phyloP scores from a whole-genome alignment of 2,329 filamentous ascomycete genomes.

The Xylariaceae sp. region DNA sequence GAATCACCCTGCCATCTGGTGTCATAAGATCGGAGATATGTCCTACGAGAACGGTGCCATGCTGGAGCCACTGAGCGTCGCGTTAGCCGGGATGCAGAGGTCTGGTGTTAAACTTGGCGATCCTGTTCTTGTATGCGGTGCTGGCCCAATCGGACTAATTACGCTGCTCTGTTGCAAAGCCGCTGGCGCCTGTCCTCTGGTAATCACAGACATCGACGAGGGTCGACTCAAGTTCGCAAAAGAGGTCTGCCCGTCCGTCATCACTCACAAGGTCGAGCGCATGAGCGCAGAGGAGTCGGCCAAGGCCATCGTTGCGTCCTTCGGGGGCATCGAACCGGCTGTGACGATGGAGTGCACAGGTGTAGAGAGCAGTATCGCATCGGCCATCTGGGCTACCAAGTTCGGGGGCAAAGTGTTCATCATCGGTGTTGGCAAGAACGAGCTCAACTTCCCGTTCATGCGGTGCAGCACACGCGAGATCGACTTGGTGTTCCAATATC shows the following conservation, averaged over 20 bases:
- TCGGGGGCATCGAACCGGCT: conserved; percentile 80
- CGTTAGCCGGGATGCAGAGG: conserved; percentile 85
- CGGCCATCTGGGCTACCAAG: conserved; percentile 87
- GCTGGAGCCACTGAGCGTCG: conserved; percentile 88
- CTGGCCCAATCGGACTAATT: conserved; percentile 91
- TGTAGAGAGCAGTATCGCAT: conserved; percentile 84
- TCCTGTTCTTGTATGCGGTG: conserved; percentile 86
- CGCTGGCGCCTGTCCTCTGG: conserved; percentile 86
- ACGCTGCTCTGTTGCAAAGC: conserved; percentile 84
- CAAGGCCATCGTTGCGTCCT: conserved; percentile 68
- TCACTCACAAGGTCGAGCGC: conserved; percentile 78
- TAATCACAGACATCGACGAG: conserved; percentile 94
- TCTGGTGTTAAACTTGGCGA: conserved; percentile 83
- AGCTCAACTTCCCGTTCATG: conserved; percentile 97
- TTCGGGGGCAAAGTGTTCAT: conserved; percentile 98
- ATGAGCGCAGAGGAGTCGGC: conserved; percentile 73
- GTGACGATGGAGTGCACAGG: conserved; percentile 93
- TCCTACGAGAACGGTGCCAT: conserved; percentile 89
- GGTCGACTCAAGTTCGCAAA: conserved; percentile 84
- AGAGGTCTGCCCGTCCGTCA: conserved; percentile 77
- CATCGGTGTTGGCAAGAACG: conserved; percentile 92
- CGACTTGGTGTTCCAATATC: conserved; percentile 95
- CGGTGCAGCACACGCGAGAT: conserved; percentile 87
- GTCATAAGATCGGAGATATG: conserved; percentile 94
- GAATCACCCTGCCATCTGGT: conserved; percentile 93